Conservation (phyloP, 208 protist genomes). For the Leishmania lainsoni region DNA sequence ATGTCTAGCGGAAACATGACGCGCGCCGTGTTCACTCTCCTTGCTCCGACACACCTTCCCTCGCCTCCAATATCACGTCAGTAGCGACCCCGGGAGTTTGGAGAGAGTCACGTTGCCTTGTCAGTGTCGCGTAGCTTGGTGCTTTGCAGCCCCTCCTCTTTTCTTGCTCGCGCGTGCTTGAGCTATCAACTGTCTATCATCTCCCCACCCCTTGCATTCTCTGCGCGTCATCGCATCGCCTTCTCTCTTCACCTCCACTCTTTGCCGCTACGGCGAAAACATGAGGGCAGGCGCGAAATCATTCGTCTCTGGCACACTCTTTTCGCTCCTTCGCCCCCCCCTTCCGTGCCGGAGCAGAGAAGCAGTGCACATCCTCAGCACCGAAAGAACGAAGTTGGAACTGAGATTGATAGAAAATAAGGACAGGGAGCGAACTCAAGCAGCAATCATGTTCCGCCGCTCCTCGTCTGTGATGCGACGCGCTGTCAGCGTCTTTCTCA, state of each 20-base stretch:
- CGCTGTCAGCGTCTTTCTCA: constrained; percentile 65
- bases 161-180: background rate
- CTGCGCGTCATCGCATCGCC: background rate
- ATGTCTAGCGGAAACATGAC: too few relatives aligned
- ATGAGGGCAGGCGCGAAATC: background rate
- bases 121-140: background rate
- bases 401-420: background rate
- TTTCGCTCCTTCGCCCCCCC: background rate
- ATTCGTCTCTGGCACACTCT: too few relatives aligned
- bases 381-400: background rate
- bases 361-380: background rate
- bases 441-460: constrained; percentile 46
- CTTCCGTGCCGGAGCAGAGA: constrained; percentile 1
- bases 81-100: too few relatives aligned
- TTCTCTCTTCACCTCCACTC: background rate
- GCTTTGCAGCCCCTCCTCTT: constrained; percentile 8
- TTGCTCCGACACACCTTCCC: background rate
- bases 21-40: background rate
- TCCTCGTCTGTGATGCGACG: constrained; percentile 29
- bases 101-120: background rate
- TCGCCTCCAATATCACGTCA: background rate
- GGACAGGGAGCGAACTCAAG: background rate
- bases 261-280: background rate
- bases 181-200: background rate
- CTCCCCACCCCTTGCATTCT: background rate